Percentiles rank a stretch among this genome's conserved stretches.
Evolutionary conservation across 257 asterid genomes (phyloP).

Genomic region (Thymus mandschuricus): DNA sequence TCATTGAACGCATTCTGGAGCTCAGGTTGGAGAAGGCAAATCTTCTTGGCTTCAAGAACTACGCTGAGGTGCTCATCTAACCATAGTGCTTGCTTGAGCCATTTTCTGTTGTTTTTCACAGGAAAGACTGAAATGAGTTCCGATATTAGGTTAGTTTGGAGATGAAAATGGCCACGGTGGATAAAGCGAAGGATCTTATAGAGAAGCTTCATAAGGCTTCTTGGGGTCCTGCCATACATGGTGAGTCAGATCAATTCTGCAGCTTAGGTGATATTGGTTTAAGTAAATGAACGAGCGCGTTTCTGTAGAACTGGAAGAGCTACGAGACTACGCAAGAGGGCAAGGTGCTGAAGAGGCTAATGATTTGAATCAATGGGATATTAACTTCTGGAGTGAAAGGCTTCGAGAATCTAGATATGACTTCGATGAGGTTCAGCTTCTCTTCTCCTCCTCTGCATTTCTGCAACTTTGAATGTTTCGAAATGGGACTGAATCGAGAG

Average conservation of each 20-base stretch:
- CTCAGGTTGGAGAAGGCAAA: conserved; percentile 80
- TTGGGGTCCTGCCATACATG: conserved; percentile 46
- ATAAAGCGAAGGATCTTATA: conserved; percentile 52
- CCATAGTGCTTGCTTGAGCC: background rate
- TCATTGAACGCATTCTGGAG: conserved; percentile 65
- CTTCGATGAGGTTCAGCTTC: conserved; percentile 68
- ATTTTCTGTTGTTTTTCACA: conserved; percentile 6
- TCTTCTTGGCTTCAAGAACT: conserved; percentile 70
- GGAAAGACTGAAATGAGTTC: conserved; percentile 5
- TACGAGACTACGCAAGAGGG: conserved; percentile 56
- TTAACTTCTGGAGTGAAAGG: conserved; percentile 86
- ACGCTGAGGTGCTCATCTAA: conserved; percentile 63
- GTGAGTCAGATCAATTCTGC: conserved; percentile 24
- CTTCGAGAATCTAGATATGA: conserved; percentile 79
- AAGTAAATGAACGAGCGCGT: background rate
- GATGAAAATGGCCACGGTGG: conserved; percentile 52
- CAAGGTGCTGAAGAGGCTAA: conserved; percentile 75
- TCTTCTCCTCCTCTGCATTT: conserved; percentile 19
- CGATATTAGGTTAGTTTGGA: conserved; percentile 43
- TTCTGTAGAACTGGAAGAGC: conserved; percentile 69
- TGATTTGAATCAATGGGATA: conserved; percentile 82
- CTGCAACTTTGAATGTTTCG: background rate
- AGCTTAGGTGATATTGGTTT: background rate
- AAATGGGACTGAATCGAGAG: background rate
- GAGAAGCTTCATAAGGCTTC: conserved; percentile 50